Evolutionary conservation across 208 protist species (phyloP).

Genomic region (Wallacemonas sp.): DNA sequence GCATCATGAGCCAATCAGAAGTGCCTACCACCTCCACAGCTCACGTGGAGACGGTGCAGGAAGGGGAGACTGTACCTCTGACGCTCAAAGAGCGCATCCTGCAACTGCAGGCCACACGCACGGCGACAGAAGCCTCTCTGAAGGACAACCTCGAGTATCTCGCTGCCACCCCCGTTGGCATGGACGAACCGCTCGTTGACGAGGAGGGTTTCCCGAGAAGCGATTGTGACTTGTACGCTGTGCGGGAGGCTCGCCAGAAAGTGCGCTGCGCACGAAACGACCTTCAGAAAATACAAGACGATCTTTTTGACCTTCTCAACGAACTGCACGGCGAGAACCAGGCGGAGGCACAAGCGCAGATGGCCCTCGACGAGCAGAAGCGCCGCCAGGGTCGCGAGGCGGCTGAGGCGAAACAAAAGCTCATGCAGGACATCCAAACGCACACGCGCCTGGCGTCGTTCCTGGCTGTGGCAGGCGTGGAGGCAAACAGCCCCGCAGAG

Average conservation of each 20-base stretch:
- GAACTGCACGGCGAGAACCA: slow-evolving; percentile 51
- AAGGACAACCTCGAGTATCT: slow-evolving; percentile 66
- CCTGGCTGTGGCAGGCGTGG: slow-evolving; percentile 40
- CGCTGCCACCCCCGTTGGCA: slow-evolving; percentile 55
- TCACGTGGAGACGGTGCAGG: too few species aligned
- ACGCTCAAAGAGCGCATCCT: not conserved
- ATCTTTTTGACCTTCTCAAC: slow-evolving; percentile 55
- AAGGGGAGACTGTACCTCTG: not conserved
- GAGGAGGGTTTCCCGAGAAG: slow-evolving; percentile 73
- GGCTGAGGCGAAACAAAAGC: slow-evolving; percentile 23
- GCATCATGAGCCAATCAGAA: too few species aligned
- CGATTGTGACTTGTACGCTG: slow-evolving; percentile 88
- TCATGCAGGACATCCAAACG: slow-evolving; percentile 27
- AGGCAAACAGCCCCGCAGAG: slow-evolving; percentile 45
- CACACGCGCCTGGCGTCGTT: slow-evolving; percentile 29
- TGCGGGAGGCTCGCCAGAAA: slow-evolving; percentile 65
- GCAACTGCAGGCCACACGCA: not conserved
- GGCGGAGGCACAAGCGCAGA: slow-evolving; percentile 52
- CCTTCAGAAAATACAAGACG: slow-evolving; percentile 38
- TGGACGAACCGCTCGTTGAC: slow-evolving; percentile 62
- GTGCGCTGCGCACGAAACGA: slow-evolving; percentile 70
- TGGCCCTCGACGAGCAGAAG: slow-evolving; percentile 21
- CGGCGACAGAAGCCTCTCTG: slow-evolving; percentile 28
- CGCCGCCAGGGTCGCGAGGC: slow-evolving; percentile 16
- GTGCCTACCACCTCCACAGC: not conserved